Evolutionary conservation across 768 basidiomycete species (phyloP).

Genomic region (Candolleomyces efflorescens): DNA sequence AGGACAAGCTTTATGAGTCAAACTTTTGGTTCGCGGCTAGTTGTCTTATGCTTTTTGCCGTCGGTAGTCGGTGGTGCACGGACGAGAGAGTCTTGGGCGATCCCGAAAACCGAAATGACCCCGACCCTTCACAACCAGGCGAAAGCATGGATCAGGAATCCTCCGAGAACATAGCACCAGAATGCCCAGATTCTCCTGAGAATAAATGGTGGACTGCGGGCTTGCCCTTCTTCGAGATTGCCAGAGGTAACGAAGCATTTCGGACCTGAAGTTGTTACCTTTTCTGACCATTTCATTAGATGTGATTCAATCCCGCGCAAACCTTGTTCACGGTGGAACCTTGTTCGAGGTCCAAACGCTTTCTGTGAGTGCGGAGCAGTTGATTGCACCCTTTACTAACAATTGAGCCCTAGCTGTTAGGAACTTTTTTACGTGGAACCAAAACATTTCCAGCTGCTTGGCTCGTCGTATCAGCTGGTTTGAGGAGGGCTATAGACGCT

Average conservation of each 20-base stretch:
- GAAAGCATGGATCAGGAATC: constrained; percentile 20
- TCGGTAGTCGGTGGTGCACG: constrained; percentile 62
- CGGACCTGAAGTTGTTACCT: neutral
- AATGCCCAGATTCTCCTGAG: neutral
- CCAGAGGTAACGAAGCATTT: neutral
- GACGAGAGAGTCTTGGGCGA: constrained; percentile 49
- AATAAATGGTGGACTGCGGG: neutral
- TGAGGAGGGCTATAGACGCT: constrained; percentile 67
- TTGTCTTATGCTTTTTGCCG: constrained; percentile 62
- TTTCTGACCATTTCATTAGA: neutral
- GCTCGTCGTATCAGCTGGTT: constrained; percentile 48
- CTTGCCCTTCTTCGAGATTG: neutral
- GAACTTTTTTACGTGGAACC: constrained; percentile 51
- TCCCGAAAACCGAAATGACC: neutral
- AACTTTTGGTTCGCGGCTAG: constrained; percentile 59
- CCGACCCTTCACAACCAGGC: constrained; percentile 28
- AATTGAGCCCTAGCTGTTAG: constrained; percentile 36
- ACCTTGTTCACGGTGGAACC: constrained; percentile 10
- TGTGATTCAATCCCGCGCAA: neutral
- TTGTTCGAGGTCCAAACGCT: neutral
- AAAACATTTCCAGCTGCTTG: constrained; percentile 48
- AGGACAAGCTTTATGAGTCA: constrained; percentile 44
- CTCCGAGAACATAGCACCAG: neutral
- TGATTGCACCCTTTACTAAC: neutral
- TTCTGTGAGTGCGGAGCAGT: neutral